Evolutionary conservation across 345 rosid genomes (phyloP).

Genomic region (Luvunga scandens): DNA sequence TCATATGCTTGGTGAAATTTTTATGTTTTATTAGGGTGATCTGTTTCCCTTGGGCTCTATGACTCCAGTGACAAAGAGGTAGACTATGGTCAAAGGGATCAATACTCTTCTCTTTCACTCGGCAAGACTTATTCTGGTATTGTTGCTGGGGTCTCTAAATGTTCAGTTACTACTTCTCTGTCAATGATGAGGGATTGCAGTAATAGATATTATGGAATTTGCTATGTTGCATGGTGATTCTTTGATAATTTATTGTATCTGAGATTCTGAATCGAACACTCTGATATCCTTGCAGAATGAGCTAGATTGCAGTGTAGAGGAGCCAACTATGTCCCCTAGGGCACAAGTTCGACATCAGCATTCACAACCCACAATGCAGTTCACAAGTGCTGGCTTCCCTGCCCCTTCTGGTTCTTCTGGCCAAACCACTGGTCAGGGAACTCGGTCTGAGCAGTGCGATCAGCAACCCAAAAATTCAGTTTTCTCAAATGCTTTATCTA

Average conservation of each 20-base stretch:
- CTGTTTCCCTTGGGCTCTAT: too few relatives aligned
- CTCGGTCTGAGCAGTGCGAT: slow-evolving; percentile 57
- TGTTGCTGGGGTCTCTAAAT: slow-evolving; percentile 53
- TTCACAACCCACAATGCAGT: slow-evolving; percentile 45
- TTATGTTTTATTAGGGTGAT: slow-evolving; percentile 44
- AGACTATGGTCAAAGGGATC: slow-evolving; percentile 81
- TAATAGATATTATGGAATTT: slow-evolving; percentile 20
- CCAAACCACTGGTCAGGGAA: slow-evolving; percentile 41
- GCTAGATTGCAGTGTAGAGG: slow-evolving; percentile 50
- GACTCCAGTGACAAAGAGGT: slow-evolving; percentile 47
- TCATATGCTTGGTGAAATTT: slow-evolving; percentile 89
- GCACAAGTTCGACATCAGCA: slow-evolving; percentile 48
- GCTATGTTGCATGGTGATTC: not conserved
- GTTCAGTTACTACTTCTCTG: slow-evolving; percentile 54
- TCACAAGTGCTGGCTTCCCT: slow-evolving; percentile 37
- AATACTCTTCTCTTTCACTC: slow-evolving; percentile 69
- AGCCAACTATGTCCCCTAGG: slow-evolving; percentile 65
- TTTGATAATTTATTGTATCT: not conserved
- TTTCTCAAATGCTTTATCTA: slow-evolving; percentile 83
- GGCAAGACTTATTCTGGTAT: slow-evolving; percentile 80
- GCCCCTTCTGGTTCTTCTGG: slow-evolving; percentile 60
- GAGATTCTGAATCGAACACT: not conserved
- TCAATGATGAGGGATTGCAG: slow-evolving; percentile 88
- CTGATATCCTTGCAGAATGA: slow-evolving; percentile 40
- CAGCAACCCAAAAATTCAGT: slow-evolving; percentile 74